A percentile compares a stretch with the other conserved stretches of the same genome.
Conservation (phyloP, 495 filamentous ascomycete genomes). For the Trichoderma virens region DNA sequence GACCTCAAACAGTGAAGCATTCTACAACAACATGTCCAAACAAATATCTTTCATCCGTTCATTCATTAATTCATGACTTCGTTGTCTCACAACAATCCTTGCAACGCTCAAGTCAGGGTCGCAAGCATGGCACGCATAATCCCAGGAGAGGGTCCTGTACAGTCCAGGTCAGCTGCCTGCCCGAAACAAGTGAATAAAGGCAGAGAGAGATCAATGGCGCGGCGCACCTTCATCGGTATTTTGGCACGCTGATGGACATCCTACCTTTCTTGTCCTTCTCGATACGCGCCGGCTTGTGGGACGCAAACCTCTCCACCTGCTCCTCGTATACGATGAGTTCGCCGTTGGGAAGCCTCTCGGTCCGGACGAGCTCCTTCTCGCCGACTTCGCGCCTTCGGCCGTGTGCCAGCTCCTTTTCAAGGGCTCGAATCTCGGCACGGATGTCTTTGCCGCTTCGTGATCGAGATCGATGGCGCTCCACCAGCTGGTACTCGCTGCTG, state of each 20-base stretch:
- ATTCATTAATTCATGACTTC: conserved; percentile 4
- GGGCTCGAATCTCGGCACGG: conserved; percentile 31
- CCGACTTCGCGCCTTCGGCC: conserved; percentile 12
- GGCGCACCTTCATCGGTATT: conserved; percentile 39
- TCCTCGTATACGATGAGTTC: conserved; percentile 50
- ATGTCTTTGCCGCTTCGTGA: conserved; percentile 22
- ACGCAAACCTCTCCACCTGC: conserved; percentile 43
- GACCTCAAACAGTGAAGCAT: background rate
- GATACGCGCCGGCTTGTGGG: conserved; percentile 54
- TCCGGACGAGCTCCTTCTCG: conserved; percentile 36
- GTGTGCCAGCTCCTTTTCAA: conserved; percentile 18
- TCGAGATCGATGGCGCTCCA: conserved; percentile 19
- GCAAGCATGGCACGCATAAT: conserved; percentile 68
- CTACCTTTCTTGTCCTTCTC: conserved; percentile 84
- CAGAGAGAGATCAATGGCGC: conserved; percentile 13
- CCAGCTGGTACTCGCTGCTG: conserved; percentile 18
- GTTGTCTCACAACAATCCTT: background rate
- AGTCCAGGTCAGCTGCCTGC: background rate
- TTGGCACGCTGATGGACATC: conserved; percentile 59
- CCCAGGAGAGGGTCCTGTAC: conserved; percentile 46
- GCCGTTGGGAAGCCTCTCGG: conserved; percentile 39
- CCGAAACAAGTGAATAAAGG: background rate
- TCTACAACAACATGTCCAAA: background rate
- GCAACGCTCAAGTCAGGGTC: conserved; percentile 54
- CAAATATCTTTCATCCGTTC: background rate